These are phyloP conservation scores for Wilcoxina mikolae DNA, from an alignment of 495 filamentous ascomycete species.

Conservation along the genomic window DNA sequence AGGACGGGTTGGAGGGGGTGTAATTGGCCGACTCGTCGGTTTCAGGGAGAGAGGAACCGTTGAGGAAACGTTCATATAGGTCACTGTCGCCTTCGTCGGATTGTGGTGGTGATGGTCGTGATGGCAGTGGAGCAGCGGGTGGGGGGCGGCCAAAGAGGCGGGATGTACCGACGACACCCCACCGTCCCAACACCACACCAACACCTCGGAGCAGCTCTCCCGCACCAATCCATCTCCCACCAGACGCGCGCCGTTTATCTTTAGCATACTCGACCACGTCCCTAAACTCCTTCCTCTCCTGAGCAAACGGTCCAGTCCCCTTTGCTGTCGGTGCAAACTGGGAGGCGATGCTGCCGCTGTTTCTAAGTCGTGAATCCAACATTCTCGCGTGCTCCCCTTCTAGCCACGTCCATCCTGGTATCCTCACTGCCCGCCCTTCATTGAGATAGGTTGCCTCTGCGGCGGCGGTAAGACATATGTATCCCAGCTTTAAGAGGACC, in stretches of 20 bases:
- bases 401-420: constrained; percentile 76
- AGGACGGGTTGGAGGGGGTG: constrained; percentile 19
- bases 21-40: constrained; percentile 32
- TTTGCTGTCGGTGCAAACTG: constrained; percentile 30
- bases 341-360: constrained; percentile 39
- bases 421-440: constrained; percentile 61
- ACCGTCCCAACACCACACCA: constrained; percentile 13
- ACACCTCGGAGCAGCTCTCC: constrained; percentile 23
- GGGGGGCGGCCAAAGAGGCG: constrained; percentile 11
- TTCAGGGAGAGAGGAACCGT: constrained; percentile 32
- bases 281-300: constrained; percentile 51
- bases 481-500: constrained; percentile 69
- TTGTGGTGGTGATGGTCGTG: neutral
- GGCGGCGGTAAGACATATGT: constrained; percentile 73
- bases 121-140: neutral
- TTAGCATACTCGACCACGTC: constrained; percentile 46
- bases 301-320: constrained; percentile 24
- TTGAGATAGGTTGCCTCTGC: constrained; percentile 93
- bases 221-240: constrained; percentile 16
- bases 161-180: neutral
- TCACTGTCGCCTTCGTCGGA: neutral
- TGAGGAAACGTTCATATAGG: neutral
- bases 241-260: neutral
- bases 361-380: constrained; percentile 40
- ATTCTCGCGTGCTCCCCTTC: constrained; percentile 63